Evolutionary conservation across 257 asterid species (phyloP).

Genomic region (Thymus quinquecostatus): DNA sequence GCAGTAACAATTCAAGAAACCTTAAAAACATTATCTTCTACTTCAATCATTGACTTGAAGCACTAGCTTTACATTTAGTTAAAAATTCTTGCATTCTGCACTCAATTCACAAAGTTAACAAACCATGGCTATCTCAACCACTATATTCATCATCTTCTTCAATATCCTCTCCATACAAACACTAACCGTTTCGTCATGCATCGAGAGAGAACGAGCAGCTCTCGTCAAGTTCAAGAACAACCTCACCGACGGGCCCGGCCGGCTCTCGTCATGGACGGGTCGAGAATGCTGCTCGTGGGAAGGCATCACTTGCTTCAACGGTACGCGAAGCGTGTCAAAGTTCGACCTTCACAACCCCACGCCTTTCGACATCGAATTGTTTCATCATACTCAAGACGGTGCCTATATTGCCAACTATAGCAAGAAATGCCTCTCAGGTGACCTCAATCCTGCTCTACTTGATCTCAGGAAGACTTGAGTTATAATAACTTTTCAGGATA

Average conservation of each 20-base stretch:
- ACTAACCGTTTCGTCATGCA: slow-evolving; percentile 12
- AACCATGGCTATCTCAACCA: slow-evolving; percentile 17
- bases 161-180: slow-evolving; percentile 6
- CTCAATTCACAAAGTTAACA: not conserved
- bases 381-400: slow-evolving; percentile 18
- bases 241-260: slow-evolving; percentile 30
- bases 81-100: not conserved
- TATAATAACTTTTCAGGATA: slow-evolving; percentile 29
- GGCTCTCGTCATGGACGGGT: slow-evolving; percentile 30
- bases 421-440: slow-evolving; percentile 31
- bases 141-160: slow-evolving; percentile 2
- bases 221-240: slow-evolving; percentile 24
- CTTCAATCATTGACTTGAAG: not conserved
- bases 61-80: not conserved
- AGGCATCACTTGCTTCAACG: slow-evolving; percentile 32
- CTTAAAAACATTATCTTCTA: not conserved
- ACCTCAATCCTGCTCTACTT: slow-evolving; percentile 21
- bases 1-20: not conserved
- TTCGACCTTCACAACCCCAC: slow-evolving; percentile 31
- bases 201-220: slow-evolving; percentile 25
- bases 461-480: slow-evolving; percentile 35
- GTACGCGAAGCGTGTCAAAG: slow-evolving; percentile 21
- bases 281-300: slow-evolving; percentile 32
- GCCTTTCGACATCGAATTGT: slow-evolving; percentile 23
- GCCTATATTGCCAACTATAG: slow-evolving; percentile 19